Evolutionary conservation across 768 basidiomycete genomes (phyloP).

Genomic region (Exsudoporus frostii): DNA sequence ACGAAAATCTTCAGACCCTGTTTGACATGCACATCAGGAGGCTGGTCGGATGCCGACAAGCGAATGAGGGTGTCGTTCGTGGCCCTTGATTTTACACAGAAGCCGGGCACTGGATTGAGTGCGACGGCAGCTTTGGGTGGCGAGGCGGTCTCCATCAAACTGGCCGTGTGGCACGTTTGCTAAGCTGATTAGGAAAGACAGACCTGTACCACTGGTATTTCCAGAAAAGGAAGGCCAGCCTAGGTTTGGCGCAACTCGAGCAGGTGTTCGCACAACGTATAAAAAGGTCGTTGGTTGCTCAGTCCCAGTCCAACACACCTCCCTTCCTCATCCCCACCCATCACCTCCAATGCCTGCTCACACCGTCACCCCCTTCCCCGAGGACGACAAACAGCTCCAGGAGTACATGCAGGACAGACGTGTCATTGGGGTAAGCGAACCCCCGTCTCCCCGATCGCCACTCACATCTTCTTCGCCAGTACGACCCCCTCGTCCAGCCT

Average conservation of each 20-base stretch:
- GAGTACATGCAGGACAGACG: conserved; percentile 79
- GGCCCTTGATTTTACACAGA: conserved; percentile 63
- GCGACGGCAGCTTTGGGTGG: conserved; percentile 23
- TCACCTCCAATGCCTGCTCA: conserved; percentile 24
- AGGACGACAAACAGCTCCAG: conserved; percentile 60
- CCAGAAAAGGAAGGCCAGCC: not conserved
- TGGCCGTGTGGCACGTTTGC: conserved; percentile 4
- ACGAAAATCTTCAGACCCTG: conserved; percentile 64
- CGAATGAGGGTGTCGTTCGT: conserved; percentile 36
- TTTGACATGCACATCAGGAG: conserved; percentile 31
- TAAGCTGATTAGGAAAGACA: conserved; percentile 6
- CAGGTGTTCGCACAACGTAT: conserved; percentile 1
- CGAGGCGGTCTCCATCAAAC: conserved; percentile 18
- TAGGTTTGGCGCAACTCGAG: not conserved
- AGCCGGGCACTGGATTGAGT: conserved; percentile 62
- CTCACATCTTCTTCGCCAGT: conserved; percentile 43
- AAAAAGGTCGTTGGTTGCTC: conserved; percentile 23
- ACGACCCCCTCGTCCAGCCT: conserved; percentile 95
- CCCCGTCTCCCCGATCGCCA: not conserved
- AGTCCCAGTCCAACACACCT: conserved; percentile 2
- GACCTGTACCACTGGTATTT: not conserved
- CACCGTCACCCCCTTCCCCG: conserved; percentile 60
- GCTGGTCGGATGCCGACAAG: conserved; percentile 9
- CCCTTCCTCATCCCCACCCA: not conserved
- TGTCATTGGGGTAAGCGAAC: conserved; percentile 64